Conservation (phyloP, 2,329 filamentous ascomycete species). For the Pseudonectria buxi region DNA sequence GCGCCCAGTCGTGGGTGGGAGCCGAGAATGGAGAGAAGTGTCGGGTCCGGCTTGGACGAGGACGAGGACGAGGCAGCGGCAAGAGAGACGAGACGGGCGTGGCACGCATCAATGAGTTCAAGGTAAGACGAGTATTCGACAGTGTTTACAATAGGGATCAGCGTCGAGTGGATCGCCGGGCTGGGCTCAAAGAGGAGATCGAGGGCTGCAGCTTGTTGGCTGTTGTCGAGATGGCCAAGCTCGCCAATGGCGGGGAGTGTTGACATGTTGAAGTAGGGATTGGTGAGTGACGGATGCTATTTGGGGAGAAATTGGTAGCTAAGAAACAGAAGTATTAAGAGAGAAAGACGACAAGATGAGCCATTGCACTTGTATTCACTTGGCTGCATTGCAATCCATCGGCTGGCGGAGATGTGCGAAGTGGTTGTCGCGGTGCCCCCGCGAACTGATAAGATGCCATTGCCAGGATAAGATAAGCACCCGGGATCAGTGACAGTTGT, state of each 20-base stretch:
- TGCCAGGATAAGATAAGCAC: slow-evolving; percentile 6
- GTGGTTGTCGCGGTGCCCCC: slow-evolving; percentile 17
- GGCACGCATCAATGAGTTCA: slow-evolving; percentile 61
- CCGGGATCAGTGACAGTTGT: not conserved
- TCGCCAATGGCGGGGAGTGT: slow-evolving; percentile 50
- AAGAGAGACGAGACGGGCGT: slow-evolving; percentile 55
- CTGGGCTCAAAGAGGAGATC: slow-evolving; percentile 84
- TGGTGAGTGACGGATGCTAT: slow-evolving; percentile 1
- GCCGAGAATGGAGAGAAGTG: slow-evolving; percentile 65
- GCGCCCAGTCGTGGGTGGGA: slow-evolving; percentile 80
- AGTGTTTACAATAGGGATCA: slow-evolving; percentile 57
- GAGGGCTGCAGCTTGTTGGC: slow-evolving; percentile 51
- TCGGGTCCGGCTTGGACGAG: slow-evolving; percentile 37
- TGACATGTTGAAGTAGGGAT: slow-evolving; percentile 12
- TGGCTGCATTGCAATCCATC: slow-evolving; percentile 4
- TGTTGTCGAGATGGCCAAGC: slow-evolving; percentile 49
- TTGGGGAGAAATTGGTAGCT: no score
- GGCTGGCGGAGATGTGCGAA: slow-evolving; percentile 21
- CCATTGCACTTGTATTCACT: no score
- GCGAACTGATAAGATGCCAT: slow-evolving; percentile 6
- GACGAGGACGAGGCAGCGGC: slow-evolving; percentile 44
- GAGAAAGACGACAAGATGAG: not conserved
- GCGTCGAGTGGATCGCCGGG: slow-evolving; percentile 63
- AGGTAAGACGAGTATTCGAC: slow-evolving; percentile 58
- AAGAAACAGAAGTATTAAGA: no score